A percentile compares a stretch with the other conserved stretches of the same genome.
Conservation (phyloP, 2,329 filamentous ascomycete species). For the Penicillium sp. region DNA sequence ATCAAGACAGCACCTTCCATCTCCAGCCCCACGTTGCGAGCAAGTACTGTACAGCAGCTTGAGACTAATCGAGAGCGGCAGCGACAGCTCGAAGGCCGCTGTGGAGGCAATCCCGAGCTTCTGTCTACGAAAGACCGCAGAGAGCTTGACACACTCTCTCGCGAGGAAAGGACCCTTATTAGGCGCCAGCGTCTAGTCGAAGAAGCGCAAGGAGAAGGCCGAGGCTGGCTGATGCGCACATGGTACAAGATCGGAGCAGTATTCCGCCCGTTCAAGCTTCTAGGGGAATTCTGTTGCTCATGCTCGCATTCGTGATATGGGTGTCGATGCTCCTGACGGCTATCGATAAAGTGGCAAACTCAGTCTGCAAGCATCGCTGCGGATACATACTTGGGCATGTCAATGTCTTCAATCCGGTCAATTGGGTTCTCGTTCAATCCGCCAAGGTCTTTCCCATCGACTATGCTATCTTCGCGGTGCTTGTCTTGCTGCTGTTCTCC, state of each 20-base stretch:
- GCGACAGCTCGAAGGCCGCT: conserved; percentile 81
- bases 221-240: conserved; percentile 62
- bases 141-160: conserved; percentile 77
- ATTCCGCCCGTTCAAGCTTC: conserved; percentile 80
- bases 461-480: conserved; percentile 78
- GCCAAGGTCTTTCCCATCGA: conserved; percentile 85
- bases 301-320: conserved; percentile 72
- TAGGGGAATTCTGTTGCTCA: conserved; percentile 75
- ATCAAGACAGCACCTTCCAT: conserved; percentile 88
- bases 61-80: conserved; percentile 87
- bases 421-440: conserved; percentile 78
- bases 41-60: conserved; percentile 71
- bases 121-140: conserved; percentile 80
- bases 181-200: conserved; percentile 82
- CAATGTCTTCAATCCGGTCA: conserved; percentile 91
- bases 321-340: conserved; percentile 90
- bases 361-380: conserved; percentile 80
- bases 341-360: conserved; percentile 96
- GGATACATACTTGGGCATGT: conserved; percentile 86
- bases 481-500: conserved; percentile 83
- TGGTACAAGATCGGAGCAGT: conserved; percentile 79
- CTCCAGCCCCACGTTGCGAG: conserved; percentile 72
- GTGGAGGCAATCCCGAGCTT: conserved; percentile 66
- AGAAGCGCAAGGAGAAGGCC: conserved; percentile 62
- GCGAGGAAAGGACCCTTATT: conserved; percentile 87